phyloP scores from a whole-genome alignment of 176 grass and related monocot genomes.

The Ensete ventricosum region DNA sequence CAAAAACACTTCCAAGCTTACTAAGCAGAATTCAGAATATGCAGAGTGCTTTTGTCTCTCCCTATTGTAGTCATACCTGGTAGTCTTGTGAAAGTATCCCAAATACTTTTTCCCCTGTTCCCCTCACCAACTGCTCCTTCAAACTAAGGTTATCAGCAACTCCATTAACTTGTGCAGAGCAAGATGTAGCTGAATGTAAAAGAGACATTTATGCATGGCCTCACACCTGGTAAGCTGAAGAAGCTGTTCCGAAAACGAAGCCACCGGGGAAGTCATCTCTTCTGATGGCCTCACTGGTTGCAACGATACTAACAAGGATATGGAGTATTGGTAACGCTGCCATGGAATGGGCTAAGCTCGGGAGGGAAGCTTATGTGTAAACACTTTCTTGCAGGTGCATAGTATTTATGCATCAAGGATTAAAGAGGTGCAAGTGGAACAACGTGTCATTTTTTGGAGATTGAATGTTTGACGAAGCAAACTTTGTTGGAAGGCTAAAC shows the following conservation, averaged over 20 bases:
- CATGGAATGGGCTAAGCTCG: slow-evolving; percentile 29
- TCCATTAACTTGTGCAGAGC: slow-evolving; percentile 14
- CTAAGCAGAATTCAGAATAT: not conserved
- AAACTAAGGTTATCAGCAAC: slow-evolving; percentile 39
- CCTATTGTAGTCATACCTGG: slow-evolving; percentile 28
- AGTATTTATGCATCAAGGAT: too few relatives aligned
- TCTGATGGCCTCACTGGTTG: slow-evolving; percentile 41
- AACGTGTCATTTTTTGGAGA: too few relatives aligned
- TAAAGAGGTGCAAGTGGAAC: too few relatives aligned
- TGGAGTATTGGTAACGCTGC: slow-evolving; percentile 28
- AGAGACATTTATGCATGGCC: not conserved
- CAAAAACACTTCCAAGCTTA: slow-evolving; percentile 16
- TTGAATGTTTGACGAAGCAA: too few relatives aligned
- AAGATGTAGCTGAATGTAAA: not conserved
- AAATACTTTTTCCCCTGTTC: slow-evolving; percentile 68
- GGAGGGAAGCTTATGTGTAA: not conserved
- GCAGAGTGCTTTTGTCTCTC: not conserved
- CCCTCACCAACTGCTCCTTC: slow-evolving; percentile 87
- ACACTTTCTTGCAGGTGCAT: too few relatives aligned
- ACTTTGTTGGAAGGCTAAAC: too few relatives aligned
- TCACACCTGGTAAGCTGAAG: slow-evolving; percentile 84
- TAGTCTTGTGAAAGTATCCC: slow-evolving; percentile 67
- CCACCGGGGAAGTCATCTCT: slow-evolving; percentile 77
- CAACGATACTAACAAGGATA: slow-evolving; percentile 41
- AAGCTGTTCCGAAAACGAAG: slow-evolving; percentile 89